Conservation (phyloP, 192 early-diverging fungal species). For the Spizellomyces sp. region DNA sequence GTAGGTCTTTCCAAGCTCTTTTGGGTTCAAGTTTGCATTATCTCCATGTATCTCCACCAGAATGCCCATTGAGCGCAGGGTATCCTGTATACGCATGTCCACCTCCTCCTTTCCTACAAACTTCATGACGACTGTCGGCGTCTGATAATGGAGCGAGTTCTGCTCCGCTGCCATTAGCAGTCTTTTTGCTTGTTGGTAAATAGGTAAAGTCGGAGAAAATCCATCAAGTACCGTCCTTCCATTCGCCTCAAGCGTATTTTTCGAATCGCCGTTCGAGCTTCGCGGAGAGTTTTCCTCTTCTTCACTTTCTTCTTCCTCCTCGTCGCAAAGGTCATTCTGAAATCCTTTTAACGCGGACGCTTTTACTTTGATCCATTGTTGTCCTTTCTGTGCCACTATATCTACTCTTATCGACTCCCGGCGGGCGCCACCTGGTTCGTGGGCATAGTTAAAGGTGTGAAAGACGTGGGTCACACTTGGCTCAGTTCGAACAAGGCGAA, state of each 20-base stretch:
- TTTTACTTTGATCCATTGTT: slow-evolving; percentile 52
- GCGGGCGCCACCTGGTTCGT: not conserved
- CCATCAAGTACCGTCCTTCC: not conserved
- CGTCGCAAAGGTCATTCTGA: slow-evolving; percentile 31
- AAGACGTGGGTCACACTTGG: slow-evolving; percentile 31
- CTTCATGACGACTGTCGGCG: slow-evolving; percentile 43
- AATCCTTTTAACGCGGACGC: slow-evolving; percentile 35
- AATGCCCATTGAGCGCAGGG: slow-evolving; percentile 30
- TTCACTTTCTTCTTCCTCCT: slow-evolving; percentile 22
- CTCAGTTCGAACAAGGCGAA: slow-evolving; percentile 13
- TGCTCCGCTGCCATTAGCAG: slow-evolving; percentile 40
- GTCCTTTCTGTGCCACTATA: slow-evolving; percentile 33
- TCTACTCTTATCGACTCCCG: slow-evolving; percentile 37
- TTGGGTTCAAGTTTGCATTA: not conserved
- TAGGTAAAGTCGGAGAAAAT: slow-evolving; percentile 9
- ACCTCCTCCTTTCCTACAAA: slow-evolving; percentile 35
- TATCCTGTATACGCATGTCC: slow-evolving; percentile 25
- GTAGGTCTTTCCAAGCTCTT: too few relatives aligned
- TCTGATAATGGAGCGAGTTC: slow-evolving; percentile 39
- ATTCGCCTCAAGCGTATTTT: not conserved
- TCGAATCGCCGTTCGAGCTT: not conserved
- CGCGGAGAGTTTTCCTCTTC: slow-evolving; percentile 15
- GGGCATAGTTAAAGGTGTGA: not conserved
- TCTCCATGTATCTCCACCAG: slow-evolving; percentile 19
- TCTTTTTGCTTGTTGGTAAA: slow-evolving; percentile 38